Conservation (phyloP, 2,329 filamentous ascomycete genomes). For the Gaeumannomyces tritici region DNA sequence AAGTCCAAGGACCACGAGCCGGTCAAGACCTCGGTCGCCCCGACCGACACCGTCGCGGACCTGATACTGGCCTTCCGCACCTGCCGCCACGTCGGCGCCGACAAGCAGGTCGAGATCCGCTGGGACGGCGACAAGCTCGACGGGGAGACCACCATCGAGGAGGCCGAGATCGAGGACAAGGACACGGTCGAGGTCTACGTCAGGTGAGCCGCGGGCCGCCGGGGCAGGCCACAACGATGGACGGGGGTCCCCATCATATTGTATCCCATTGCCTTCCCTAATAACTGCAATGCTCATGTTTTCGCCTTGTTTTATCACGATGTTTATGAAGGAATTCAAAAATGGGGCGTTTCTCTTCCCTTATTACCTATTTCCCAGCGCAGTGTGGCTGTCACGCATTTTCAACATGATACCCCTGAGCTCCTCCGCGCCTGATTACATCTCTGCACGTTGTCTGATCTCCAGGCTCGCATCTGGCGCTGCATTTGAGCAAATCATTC, state of each 20-base stretch:
- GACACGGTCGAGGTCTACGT: constrained; percentile 69
- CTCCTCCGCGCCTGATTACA: background rate
- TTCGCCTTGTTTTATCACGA: background rate
- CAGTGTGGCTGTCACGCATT: background rate
- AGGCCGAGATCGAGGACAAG: constrained; percentile 64
- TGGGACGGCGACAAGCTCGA: constrained; percentile 71
- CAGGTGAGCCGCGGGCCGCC: constrained; percentile 24
- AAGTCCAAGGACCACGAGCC: constrained; percentile 40
- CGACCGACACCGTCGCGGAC: constrained; percentile 49
- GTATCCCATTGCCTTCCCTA: background rate
- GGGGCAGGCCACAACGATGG: background rate
- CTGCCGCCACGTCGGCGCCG: constrained; percentile 37
- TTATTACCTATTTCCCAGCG: background rate
- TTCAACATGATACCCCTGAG: background rate
- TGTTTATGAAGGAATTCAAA: background rate
- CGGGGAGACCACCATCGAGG: constrained; percentile 46
- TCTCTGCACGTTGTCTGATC: background rate
- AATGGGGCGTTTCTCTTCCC: background rate
- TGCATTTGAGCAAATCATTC: background rate
- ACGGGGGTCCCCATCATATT: too few species aligned
- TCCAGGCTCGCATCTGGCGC: background rate
- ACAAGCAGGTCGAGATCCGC: constrained; percentile 48
- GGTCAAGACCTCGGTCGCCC: constrained; percentile 39
- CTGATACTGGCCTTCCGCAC: constrained; percentile 54
- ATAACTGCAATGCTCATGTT: too few species aligned